Evolutionary conservation across 495 filamentous ascomycete genomes (phyloP), one percentile per base, ranked within the genome.

Genomic region (Podospora comata): DNA sequence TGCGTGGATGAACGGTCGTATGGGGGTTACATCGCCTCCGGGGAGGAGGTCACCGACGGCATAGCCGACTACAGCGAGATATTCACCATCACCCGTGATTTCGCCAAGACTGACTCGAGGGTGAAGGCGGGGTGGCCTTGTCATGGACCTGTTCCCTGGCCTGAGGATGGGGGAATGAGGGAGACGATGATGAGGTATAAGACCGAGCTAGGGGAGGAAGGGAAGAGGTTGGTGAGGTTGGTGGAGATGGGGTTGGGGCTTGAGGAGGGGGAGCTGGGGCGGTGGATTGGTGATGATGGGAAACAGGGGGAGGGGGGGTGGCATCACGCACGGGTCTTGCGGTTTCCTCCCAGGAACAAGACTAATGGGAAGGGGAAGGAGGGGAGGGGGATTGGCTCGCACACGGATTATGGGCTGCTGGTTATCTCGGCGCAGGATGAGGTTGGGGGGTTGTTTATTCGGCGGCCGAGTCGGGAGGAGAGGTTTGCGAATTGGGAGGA

Each of bases 51-150:
- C 5, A 83, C 81, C n/a, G 77, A 77, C 65, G 79, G 78, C 15
- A 73, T 83, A 32, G 79, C 78, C 54, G 81, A 83, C 67, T 83
- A 82, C 68, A 82, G 80, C 3, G 81, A 83, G 74, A 79, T 82
- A 55, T 82, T 83, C 70, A 83, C 81, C 57, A 75, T 83, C 61
- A 82, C 77, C 32, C 82, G 81, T 64, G 81, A 83, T 65, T 72
- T 82, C 5, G 73, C 65, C 34, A n/a, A 68, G 9, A 57, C 69
- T 13, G 79, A 83, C 23, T 55, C 73, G 26, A 72, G 79, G 6
- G 81, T 83, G 4, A 67, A 69, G 23, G 70, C 70, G n/a, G 70
- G 72, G 23, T 83, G 81, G 81, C 81, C 81, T 0, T 80, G 79
- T 71, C 81, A 83, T 63, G 81, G 81, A 0, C 79, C 79, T 7